A percentile compares a stretch with the other conserved stretches of the same genome.
Conservation (phyloP, 345 rosid species). For the sweet orange (Citrus sinensis) region DNA sequence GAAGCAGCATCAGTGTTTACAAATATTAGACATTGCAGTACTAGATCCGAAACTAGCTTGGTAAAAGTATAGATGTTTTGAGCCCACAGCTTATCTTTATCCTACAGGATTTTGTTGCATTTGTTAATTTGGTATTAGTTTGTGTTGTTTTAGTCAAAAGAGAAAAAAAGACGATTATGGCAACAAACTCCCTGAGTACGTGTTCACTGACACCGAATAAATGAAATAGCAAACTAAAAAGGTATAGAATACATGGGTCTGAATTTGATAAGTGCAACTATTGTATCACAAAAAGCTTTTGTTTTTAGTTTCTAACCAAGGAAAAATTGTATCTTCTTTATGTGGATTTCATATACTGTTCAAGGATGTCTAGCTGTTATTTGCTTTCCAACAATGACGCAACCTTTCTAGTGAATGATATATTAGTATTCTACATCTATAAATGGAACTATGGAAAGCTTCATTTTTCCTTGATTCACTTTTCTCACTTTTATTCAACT, state of each 20-base stretch:
- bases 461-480: not conserved
- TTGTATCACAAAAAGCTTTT: not conserved
- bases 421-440: not conserved
- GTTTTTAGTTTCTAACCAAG: not conserved
- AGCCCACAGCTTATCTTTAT: not conserved
- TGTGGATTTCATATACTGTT: not conserved
- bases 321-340: slow-evolving; percentile 1
- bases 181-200: not conserved
- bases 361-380: not conserved
- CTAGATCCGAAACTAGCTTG: not conserved
- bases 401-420: not conserved
- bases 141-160: not conserved
- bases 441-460: not conserved
- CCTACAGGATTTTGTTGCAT: not conserved
- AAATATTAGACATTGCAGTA: not conserved
- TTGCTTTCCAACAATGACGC: not conserved
- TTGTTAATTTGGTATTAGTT: not conserved
- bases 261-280: not conserved
- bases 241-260: not conserved
- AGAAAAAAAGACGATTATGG: not conserved
- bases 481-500: not conserved
- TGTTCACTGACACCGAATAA: not conserved
- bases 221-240: not conserved
- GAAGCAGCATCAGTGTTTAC: not conserved
- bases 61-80: not conserved